Evolutionary conservation across 768 basidiomycete genomes (phyloP).

Genomic region (Tricholoma terreum): DNA sequence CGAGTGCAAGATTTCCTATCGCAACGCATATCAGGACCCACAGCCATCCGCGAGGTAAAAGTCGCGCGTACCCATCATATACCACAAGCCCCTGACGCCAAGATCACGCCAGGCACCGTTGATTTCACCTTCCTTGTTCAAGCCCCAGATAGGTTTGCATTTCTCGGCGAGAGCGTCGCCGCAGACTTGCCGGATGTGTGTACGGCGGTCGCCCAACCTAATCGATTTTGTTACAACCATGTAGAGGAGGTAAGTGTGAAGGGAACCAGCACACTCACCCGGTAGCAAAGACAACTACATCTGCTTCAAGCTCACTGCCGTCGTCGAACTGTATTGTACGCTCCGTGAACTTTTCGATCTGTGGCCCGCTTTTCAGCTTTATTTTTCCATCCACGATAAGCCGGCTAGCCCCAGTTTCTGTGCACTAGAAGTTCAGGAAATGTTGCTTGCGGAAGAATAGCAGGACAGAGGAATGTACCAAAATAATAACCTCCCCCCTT

Average conservation of each 20-base stretch:
- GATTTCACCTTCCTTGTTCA: constrained; percentile 64
- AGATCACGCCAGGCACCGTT: constrained; percentile 47
- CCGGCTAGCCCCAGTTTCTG: constrained; percentile 59
- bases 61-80: constrained; percentile 47
- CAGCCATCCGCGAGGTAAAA: not conserved
- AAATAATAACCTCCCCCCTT: constrained; percentile 38
- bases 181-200: constrained; percentile 40
- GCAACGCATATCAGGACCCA: not conserved
- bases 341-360: constrained; percentile 43
- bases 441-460: not conserved
- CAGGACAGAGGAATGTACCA: constrained; percentile 19
- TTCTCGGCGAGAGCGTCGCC: constrained; percentile 42
- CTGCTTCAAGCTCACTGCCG: constrained; percentile 44
- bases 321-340: constrained; percentile 47
- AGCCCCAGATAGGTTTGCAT: constrained; percentile 59
- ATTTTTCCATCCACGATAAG: constrained; percentile 65
- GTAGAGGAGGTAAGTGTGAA: not conserved
- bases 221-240: not conserved
- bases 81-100: constrained; percentile 54
- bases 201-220: constrained; percentile 45
- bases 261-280: constrained; percentile 43
- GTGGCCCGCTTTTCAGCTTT: constrained; percentile 62
- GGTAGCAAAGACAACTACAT: constrained; percentile 59
- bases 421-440: not conserved
- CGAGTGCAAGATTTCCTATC: constrained; percentile 26